Evolutionary conservation across 108 stramenopile genomes (phyloP), one percentile per base, ranked within the genome.

Genomic region (Conticribra guillardii): DNA sequence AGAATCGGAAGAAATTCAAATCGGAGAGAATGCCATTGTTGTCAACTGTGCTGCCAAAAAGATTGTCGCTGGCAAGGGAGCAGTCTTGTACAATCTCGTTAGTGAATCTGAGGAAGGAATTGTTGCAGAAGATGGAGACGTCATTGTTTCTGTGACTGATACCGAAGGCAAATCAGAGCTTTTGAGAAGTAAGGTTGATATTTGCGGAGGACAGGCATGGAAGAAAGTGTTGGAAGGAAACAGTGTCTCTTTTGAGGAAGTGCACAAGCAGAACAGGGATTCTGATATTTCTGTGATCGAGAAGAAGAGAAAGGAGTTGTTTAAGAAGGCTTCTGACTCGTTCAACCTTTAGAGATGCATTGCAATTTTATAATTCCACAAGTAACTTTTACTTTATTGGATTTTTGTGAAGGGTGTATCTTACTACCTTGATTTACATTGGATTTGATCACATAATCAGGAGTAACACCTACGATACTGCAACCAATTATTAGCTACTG

Each of bases 1-100:
- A 31, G 74, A 84, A 32, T 82, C 92, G 26, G 54, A 61, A 19
- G 81, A 88, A 49, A 57, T 99, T 32, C 82, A 88, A 27, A 93
- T 93, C 19, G 95, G 96, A 53, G 93, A 94, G 22, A 52, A 75
- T 57, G 96, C 95, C 66, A 96, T 99, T 65, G 84, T 99, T 67
- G 96, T 99, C 56, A 99, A 99, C 73, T 97, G 97, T 47, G 91
- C 95, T 2, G 98, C 98, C 5, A 91, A 89, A 58, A 90, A 88
- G 58, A 97, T 99, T 63, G 71, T 82, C 31, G 97, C 97, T 18
- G 94, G 85, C 2, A 87, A 86, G 73, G 93, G 93, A 30, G 82
- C 88, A 33, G 94, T 99, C 60, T 58, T 96, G 60, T 99, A 99
- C 89, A 99, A 99, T 81, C 64, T 99, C 23, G 85, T 99, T 33